Evolutionary conservation across 169 alveolate genomes (phyloP), one percentile per base, ranked within the genome.

Genomic region (Neospora caninum): DNA sequence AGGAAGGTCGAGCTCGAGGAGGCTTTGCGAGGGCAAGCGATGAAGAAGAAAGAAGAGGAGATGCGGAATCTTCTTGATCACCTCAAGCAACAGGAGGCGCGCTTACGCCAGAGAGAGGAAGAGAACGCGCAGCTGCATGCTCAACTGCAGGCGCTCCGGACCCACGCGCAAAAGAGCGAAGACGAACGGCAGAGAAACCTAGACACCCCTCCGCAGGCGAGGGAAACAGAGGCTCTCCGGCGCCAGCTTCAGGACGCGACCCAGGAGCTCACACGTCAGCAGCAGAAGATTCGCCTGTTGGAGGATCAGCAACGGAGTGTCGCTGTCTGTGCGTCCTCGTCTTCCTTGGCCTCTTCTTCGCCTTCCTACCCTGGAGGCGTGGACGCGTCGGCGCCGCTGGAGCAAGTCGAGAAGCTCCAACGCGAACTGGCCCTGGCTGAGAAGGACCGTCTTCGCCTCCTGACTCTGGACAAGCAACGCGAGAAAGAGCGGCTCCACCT

Each of bases 271-370:
- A 82, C 64, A 7, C 58, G 89, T 6, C 89, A 41, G 67, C 89
- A 82, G 36, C 89, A 82, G 67, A 82, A 38, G 86, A 78, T 78
- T 38, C 86, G 42, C 43, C 86, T 78, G 45, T 43, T 78, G n/a
- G 86, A 78, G 27, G 86, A 78, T 43, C 86, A 78, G 86, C 86
- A 78, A 20, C 86, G 86, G n/a, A 78, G 86, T n/a, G 22, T 78
- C 43, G 45, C 86, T 10, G n/a, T 78, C 1, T 78, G 86, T n/a
- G 22, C 86, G 45, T 78, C 86, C 49, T 78, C 86, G 86, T 78
- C 86, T 10, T n/a, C 86, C 22, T n/a, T 20, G 45, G 27, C 29
- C 39, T 78, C 42, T 9, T 78, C 86, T n/a, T 20, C 86, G 45
- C n/a, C 86, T 36, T 10, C 73, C n/a, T 64, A 16, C 34, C 73